Base-by-base conservation (phyloP, 148 eudicot species). In the Chenopodium album region DNA sequence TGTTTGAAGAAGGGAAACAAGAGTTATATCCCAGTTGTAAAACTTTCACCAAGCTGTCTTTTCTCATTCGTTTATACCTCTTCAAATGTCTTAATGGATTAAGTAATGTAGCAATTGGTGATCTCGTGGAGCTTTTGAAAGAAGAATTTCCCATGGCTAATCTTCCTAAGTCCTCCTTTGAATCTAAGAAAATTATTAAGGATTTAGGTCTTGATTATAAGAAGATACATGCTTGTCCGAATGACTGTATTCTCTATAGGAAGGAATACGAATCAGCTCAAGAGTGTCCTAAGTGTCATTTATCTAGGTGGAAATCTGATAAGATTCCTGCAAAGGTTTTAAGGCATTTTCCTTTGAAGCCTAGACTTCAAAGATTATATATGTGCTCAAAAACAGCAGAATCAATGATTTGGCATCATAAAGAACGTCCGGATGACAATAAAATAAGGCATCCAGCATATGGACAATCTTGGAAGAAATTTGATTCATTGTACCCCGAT, bases 151-250 rank as follows among this genome's bases (percentile, higher is more conserved):
- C 29, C 3, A 72, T 37, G 44, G 52, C 75, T 37, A 20, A 41
- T 32, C 28, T 71, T 32, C 48, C 74, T 16, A 71, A 71, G 17
- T 71, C 74, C 9, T 71, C 37, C 9, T 17, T 46, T 44, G 28
- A 72, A 7, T 46, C 75, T 2, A 46, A 44, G 52, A 44, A 46
- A 32, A 72, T 44, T 41, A 20, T 72, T 8, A 72, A 12, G 52
- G 75, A 72, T 37, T 72, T 72, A n/a, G 54, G 75, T 34, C 75
- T 72, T 41, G 75, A 72, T 19, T 72, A 4, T 71, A 37, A 71
- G 37, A 71, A 71, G 52, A 20, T 71, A 12, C 48, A 71, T 71
- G 47, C 74, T 1, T 72, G 54, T 37, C 44, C 44, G 7, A 37
- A 37, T 37, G 7, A 37, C 8, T 37, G 44, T 5, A 37, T 37